Evolutionary conservation across 805 yeast species (phyloP).

Genomic region (Yamadazyma ubonensis): DNA sequence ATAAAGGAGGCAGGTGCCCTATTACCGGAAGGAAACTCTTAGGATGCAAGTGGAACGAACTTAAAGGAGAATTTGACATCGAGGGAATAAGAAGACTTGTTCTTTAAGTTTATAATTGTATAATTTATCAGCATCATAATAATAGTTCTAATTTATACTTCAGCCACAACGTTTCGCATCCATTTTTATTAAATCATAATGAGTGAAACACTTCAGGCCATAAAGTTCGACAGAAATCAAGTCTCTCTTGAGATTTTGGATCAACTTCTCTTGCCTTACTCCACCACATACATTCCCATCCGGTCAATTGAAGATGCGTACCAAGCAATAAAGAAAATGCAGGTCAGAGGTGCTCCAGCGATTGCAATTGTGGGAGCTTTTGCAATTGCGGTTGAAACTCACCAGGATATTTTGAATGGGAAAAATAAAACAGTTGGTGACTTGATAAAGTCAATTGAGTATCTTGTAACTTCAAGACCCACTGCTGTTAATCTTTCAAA

Average conservation of each 20-base stretch:
- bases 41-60: slow-evolving; percentile 66
- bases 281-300: slow-evolving; percentile 65
- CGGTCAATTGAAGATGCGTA: slow-evolving; percentile 70
- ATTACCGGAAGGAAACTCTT: slow-evolving; percentile 69
- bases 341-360: slow-evolving; percentile 98
- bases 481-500: slow-evolving; percentile 92
- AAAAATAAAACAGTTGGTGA: slow-evolving; percentile 25
- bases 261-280: slow-evolving; percentile 80
- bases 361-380: slow-evolving; percentile 93
- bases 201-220: slow-evolving; percentile 51
- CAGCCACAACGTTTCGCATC: slow-evolving; percentile 2
- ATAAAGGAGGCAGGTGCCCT: slow-evolving; percentile 76
- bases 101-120: slow-evolving; percentile 34
- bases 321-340: slow-evolving; percentile 84
- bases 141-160: background rate
- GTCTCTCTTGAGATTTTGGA: slow-evolving; percentile 63
- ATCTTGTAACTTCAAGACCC: slow-evolving; percentile 77
- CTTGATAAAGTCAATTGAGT: slow-evolving; percentile 54
- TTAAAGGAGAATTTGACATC: slow-evolving; percentile 63
- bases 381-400: slow-evolving; percentile 72
- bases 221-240: slow-evolving; percentile 53
- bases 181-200: background rate
- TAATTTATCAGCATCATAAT: background rate
- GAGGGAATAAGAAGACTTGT: slow-evolving; percentile 75
- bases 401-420: slow-evolving; percentile 21